Conservation (phyloP, 768 basidiomycete species). For the Boletus eberwhitei region DNA sequence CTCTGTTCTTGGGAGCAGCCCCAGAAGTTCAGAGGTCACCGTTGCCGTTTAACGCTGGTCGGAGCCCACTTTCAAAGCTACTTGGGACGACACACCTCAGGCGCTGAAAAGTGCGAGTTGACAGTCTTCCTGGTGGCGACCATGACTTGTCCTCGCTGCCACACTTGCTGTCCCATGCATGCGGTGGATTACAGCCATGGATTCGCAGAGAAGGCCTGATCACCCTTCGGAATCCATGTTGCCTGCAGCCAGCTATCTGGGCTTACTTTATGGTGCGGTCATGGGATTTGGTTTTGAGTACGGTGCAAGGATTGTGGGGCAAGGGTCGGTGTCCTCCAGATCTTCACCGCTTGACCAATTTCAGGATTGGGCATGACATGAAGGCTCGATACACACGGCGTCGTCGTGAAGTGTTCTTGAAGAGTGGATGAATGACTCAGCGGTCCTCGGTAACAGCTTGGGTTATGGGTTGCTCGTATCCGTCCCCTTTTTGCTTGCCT, state of each 20-base stretch:
- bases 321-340: constrained; percentile 26
- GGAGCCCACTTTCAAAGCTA: constrained; percentile 18
- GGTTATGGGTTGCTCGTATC: constrained; percentile 35
- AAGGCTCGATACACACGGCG: constrained; percentile 21
- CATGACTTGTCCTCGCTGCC: constrained; percentile 31
- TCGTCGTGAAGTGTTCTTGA: constrained; percentile 21
- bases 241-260: constrained; percentile 25
- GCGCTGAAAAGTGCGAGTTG: constrained; percentile 31
- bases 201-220: constrained; percentile 26
- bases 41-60: constrained; percentile 25
- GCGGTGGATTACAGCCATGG: constrained; percentile 26
- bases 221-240: constrained; percentile 25
- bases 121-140: constrained; percentile 28
- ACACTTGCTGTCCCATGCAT: constrained; percentile 11
- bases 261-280: constrained; percentile 30
- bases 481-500: constrained; percentile 43
- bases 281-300: constrained; percentile 31
- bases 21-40: constrained; percentile 16
- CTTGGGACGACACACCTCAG: constrained; percentile 25
- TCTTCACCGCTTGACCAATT: constrained; percentile 35
- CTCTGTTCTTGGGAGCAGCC: constrained; percentile 21
- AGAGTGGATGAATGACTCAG: constrained; percentile 25
- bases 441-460: constrained; percentile 24
- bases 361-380: constrained; percentile 30
- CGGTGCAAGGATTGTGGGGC: constrained; percentile 34